Base-by-base conservation (phyloP, 352 stramenopile genomes). In the Pythium aristosporum region DNA sequence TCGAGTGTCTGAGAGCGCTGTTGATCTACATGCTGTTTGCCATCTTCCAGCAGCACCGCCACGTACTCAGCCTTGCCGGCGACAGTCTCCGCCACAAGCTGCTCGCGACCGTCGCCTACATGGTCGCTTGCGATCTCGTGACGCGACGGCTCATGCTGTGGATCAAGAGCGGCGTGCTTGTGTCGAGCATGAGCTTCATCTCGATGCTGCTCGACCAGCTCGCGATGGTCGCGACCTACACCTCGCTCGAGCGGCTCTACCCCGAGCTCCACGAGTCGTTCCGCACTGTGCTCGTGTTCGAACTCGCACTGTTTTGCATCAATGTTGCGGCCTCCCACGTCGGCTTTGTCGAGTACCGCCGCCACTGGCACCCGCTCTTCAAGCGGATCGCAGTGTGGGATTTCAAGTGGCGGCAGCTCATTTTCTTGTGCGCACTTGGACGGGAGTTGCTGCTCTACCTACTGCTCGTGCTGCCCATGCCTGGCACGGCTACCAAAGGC, bases 151-250 rank as follows among this genome's bases (percentile, higher is more conserved):
- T 88, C 30, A 79, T 72, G 58, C 62, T 94, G 36, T 89, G 65
- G 67, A 82, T 92, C 71, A 90, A 92, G 57, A 91, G 85, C 50
- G 85, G 83, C 9, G 59, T 88, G 25, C 64, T 94, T 13, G 83
- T 92, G 23, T 85, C 82, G 4, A 74, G 88, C 62, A 73, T 88
- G 51, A 85, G 79, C 63, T 89, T 83, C 49, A 74, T 77, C n/a
- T 86, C 82, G 0, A 70, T 92, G 20, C 57, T 90, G 11, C 64
- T 94, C 25, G 85, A 94, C 65, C 83, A 86, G 43, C 57, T 92
- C 8, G 71, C 72, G 18, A 65, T 87, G 37, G 39, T 89, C 13
- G 82, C 73, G 39, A 59, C 86, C 10, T 92, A 91, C 61, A 74
- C 73, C 9, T 79, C 82, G 18, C 68, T 94, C 20, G 72, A 79